Base-by-base conservation (phyloP, 805 yeast genomes). In the Cephaloascus fragrans region DNA sequence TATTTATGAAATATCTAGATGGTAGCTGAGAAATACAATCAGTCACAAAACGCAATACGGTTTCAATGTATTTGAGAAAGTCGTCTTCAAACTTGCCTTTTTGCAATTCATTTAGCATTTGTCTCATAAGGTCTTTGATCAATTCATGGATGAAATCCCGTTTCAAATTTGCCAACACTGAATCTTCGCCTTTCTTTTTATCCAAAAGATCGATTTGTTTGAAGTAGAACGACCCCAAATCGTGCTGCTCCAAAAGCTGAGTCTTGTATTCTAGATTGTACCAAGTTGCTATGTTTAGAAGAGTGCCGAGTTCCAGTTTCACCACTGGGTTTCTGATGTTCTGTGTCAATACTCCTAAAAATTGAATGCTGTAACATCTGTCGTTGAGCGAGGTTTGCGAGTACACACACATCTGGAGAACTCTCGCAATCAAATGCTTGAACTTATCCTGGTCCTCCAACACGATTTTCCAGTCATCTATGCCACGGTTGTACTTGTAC, bases 21-120 rank as follows among this genome's bases (percentile, higher is more conserved):
- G 73, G 71, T 4, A 64, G 45, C 38, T 62, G 69, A 3, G 73
- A 64, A 4, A 68, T 37, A 1, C 61, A 39, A 4, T 48, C 38
- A 4, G 52, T 39, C 10, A 67, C 35, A 17, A 67, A 44, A 18
- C 45, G 37, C 5, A 62, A 15, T 2, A 50, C 39, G 12, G 42
- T 28, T 23, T 44, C 43, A 17, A 40, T 17, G 32, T 39, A 41
- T 3, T 26, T 19, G 3, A 41, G 29, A 19, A 43, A 17, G 18
- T 33, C 4, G 10, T 23, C 12, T 6, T 23, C 28, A 12, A 23
- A 12, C 12, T 23, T 23, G 12, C 10, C 12, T 23, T 6, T 23
- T 23, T 23, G 10, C 12, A 12, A 23, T 12, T 12, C 28, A 8
- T 6, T 8, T 12, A 8, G 6, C 6, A 23, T 23, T 12, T 8